Base-by-base conservation (phyloP, 2,329 filamentous ascomycete genomes). In the Penicillium olsonii region DNA sequence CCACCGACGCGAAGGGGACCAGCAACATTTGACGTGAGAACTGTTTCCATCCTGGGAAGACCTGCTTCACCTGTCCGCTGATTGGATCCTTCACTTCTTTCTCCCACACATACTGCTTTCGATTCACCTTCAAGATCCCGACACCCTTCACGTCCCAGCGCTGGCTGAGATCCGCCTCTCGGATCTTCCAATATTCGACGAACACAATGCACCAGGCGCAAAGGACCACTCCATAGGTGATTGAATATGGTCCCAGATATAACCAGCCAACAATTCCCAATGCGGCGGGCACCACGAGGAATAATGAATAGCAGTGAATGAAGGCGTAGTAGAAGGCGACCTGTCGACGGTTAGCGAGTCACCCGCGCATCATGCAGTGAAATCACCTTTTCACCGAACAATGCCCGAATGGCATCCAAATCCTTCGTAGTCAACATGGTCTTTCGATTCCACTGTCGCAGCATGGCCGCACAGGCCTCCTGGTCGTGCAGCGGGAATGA, bases 251-350 rank as follows among this genome's bases (percentile, higher is more conserved):
- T 8, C 90, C 90, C 0, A 96, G 77, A n/a, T 95, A 75, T 24
- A 92, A 70, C 88, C 90, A 96, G 11, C 87, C 83, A 1, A 82
- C 78, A 34, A 89, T 78, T 3, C 92, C 92, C 60, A 94, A 85
- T 4, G 78, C 84, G 1, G 92, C 88, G 0, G 91, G 91, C 52
- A 92, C 87, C n/a, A 88, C 71, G 20, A 96, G 77, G 66, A 95
- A 95, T 50, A 84, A 79, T 66, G 95, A 95, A 72, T 97, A 97
- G 27, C 87, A 87, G 65, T 95, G 89, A 26, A 95, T 81, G 66
- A 97, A 97, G 33, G 92, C 90, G 68, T 96, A 97, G 75, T 97
- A 97, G 70, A 95, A 95, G 29, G 89, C 92, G 50, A 96, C 88
- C 79, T 84, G 54, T 18, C 27, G 5, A 33, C 4, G n/a, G 14